Evolutionary conservation across 108 stramenopile species (phyloP), one percentile per base, ranked within the genome.

Genomic region (Skeletonema costatum): DNA sequence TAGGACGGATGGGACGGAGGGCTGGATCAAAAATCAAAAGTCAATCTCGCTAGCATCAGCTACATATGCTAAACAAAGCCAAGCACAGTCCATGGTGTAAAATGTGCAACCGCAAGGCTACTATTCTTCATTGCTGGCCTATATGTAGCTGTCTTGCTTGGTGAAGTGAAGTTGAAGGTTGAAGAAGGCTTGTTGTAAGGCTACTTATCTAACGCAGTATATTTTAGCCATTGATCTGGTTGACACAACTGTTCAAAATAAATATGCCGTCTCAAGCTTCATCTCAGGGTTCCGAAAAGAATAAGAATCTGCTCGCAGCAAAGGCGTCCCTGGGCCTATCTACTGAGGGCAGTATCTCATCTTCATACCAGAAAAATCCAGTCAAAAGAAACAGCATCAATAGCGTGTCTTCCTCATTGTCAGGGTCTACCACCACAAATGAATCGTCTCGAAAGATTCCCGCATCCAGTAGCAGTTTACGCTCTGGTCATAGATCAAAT

Each of bases 271-370:
- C 70, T 25, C 60, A 59, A 39, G 31, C 70, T 36, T 70, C 58
- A 51, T 70, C 58, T 12, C 50, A 46, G 3, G 59, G 44, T 3
- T 46, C 44, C 58, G 59, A 41, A n/a, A 56, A 56, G 41, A 71
- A 71, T 71, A 71, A 60, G 35, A 71, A 71, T 42, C 70, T 71
- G 2, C 62, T 58, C 4, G 76, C 76, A 5, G 76, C 76, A 5
- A 77, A 70, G 56, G 64, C 69, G 4, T 68, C 63, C 21, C 64
- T 77, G 12, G 76, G 76, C 13, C 63, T 77, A 11, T 29, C 36
- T 35, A 58, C 50, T 21, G 36, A 5, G 5, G 17, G 60, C 16
- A 58, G 21, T 11, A 60, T n/a, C 10, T 41, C 59, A 33, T 36
- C 67, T 56, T 56, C 53, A 25, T 9, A 25, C 9, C 53, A 4